phyloP scores from a whole-genome alignment of 495 filamentous ascomycete genomes.

The Terfezia boudieri region DNA sequence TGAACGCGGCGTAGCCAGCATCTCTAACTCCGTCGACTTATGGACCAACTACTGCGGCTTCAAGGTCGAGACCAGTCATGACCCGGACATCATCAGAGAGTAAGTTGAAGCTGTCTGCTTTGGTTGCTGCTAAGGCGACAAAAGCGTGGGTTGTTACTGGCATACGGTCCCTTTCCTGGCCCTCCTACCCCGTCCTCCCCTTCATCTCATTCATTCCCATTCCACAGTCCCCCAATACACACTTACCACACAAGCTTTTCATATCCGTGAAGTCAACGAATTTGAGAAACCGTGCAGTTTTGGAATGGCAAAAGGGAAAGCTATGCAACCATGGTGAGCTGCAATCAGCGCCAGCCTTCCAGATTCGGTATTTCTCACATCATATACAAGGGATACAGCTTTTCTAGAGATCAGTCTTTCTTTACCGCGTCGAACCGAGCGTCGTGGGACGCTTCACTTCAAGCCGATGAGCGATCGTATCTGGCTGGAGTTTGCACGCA shows the following conservation, averaged over 20 bases:
- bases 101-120: conserved; percentile 47
- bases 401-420: neutral
- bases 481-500: neutral
- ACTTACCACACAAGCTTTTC: conserved; percentile 1
- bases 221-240: conserved; percentile 21
- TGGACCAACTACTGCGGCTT: conserved; percentile 96
- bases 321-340: neutral
- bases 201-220: conserved; percentile 23
- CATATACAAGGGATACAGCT: neutral
- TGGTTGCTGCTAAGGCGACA: conserved; percentile 2
- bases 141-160: neutral
- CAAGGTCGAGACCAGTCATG: conserved; percentile 93
- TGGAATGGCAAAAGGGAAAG: no score
- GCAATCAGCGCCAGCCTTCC: neutral
- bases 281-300: no score
- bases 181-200: conserved; percentile 25
- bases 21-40: conserved; percentile 78
- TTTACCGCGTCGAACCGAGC: neutral
- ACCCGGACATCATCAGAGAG: conserved; percentile 91
- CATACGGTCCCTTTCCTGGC: neutral
- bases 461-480: neutral
- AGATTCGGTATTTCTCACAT: neutral
- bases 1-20: conserved; percentile 82
- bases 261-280: neutral
- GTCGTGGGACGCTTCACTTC: neutral